Conservation (phyloP, 202 grass and related monocot genomes). For the Zoysia matrella region DNA sequence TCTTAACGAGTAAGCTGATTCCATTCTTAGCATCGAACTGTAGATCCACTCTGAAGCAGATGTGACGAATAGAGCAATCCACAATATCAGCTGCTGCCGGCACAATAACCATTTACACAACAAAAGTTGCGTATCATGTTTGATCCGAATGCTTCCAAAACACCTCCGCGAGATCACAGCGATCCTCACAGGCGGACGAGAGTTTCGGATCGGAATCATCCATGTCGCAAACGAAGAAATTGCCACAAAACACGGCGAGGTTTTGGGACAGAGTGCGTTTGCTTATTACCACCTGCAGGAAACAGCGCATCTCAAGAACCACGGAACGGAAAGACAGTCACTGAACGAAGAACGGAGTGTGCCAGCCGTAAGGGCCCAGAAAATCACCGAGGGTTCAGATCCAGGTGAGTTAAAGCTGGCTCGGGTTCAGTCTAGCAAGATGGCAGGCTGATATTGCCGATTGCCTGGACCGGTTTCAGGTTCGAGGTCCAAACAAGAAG, state of each 20-base stretch:
- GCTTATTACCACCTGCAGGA: slow-evolving; percentile 5
- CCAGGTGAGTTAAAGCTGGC: slow-evolving; percentile 73
- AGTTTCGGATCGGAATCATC: slow-evolving; percentile 1
- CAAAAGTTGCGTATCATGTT: not conserved
- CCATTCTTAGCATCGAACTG: too few relatives aligned
- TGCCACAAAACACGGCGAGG: slow-evolving; percentile 64
- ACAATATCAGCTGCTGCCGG: too few relatives aligned
- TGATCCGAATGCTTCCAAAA: slow-evolving; percentile 24
- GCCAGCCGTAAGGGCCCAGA: slow-evolving; percentile 68
- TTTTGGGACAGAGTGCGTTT: slow-evolving; percentile 88
- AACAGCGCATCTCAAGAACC: not conserved
- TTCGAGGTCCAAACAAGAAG: slow-evolving; percentile 72
- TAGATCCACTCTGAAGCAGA: not conserved
- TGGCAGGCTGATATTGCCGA: slow-evolving; percentile 38
- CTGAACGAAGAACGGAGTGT: not conserved
- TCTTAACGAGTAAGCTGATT: too few relatives aligned
- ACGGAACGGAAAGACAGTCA: not conserved
- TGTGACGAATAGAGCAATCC: not conserved
- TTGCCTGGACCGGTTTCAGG: slow-evolving; percentile 31
- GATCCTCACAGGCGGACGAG: slow-evolving; percentile 33
- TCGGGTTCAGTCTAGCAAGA: slow-evolving; percentile 61
- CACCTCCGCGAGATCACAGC: slow-evolving; percentile 47
- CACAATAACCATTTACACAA: not conserved
- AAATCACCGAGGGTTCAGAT: slow-evolving; percentile 73
- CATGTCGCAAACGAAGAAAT: slow-evolving; percentile 88